Percentiles rank a stretch among this genome's conserved stretches.
Evolutionary conservation across 805 yeast genomes (phyloP).

Genomic region (Saturnispora ahearnii): DNA sequence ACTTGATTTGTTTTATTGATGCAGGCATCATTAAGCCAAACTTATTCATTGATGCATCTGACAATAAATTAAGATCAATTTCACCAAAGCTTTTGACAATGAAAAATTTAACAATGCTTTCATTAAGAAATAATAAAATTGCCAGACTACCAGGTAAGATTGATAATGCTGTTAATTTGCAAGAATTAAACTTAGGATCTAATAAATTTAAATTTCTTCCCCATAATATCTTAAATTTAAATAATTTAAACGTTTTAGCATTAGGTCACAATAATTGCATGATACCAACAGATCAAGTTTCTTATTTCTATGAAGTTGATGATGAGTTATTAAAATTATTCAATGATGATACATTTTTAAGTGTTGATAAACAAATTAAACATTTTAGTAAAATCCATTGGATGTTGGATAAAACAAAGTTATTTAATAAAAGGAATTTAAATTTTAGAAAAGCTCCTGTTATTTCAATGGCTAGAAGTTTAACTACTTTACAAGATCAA

Average conservation of each 20-base stretch:
- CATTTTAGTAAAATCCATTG: slow-evolving; percentile 24
- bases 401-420: slow-evolving; percentile 11
- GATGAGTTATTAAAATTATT: slow-evolving; percentile 22
- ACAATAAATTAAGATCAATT: slow-evolving; percentile 39
- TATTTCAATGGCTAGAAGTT: slow-evolving; percentile 22
- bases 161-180: slow-evolving; percentile 32
- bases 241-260: slow-evolving; percentile 34
- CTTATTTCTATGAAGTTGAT: slow-evolving; percentile 11
- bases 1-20: slow-evolving; percentile 36
- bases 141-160: slow-evolving; percentile 41
- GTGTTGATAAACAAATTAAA: slow-evolving; percentile 14
- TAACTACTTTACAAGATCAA: slow-evolving; percentile 27
- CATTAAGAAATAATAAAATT: slow-evolving; percentile 42
- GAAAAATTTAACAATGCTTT: slow-evolving; percentile 40
- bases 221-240: slow-evolving; percentile 40
- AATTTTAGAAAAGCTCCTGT: slow-evolving; percentile 18
- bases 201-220: slow-evolving; percentile 47
- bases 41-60: slow-evolving; percentile 41
- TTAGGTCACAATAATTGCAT: slow-evolving; percentile 46
- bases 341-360: background rate
- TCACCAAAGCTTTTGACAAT: slow-evolving; percentile 45
- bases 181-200: slow-evolving; percentile 43
- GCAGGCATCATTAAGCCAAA: slow-evolving; percentile 29
- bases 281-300: slow-evolving; percentile 14
- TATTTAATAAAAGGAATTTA: slow-evolving; percentile 12